These are phyloP conservation scores for Colletotrichum higginsianum DNA, from an alignment of 2,329 filamentous ascomycete species.

Conservation along the genomic window DNA sequence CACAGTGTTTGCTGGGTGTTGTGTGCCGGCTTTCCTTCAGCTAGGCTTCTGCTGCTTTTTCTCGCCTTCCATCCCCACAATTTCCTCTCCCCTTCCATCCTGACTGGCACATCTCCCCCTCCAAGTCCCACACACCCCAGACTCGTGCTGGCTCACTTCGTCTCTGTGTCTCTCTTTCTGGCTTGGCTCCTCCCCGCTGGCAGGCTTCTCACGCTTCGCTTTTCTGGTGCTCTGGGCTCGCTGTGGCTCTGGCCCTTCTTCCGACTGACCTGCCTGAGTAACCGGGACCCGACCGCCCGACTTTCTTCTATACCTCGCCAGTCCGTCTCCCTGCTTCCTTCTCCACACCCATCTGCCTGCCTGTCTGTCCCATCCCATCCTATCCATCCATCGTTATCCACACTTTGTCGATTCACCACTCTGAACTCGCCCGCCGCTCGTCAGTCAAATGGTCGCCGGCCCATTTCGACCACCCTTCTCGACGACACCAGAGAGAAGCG, in stretches of 20 bases:
- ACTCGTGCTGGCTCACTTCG: conserved; percentile 8
- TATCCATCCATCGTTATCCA: conserved; percentile 43
- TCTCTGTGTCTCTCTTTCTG: conserved; percentile 11
- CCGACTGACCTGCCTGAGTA: conserved; percentile 14
- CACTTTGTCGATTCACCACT: conserved; percentile 42
- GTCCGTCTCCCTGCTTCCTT: conserved; percentile 40
- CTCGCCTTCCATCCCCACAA: conserved; percentile 49
- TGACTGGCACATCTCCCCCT: conserved; percentile 43
- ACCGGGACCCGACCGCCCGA: conserved; percentile 36
- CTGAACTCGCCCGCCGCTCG: conserved; percentile 33
- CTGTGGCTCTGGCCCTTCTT: conserved; percentile 18
- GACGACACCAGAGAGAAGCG: conserved; percentile 35
- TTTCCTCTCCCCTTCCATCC: conserved; percentile 35
- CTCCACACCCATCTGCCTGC: conserved; percentile 40
- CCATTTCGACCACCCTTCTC: conserved; percentile 40
- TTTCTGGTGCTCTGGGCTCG: conserved; percentile 3
- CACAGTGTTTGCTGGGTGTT: not conserved
- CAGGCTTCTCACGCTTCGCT: conserved; percentile 2
- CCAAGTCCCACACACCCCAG: conserved; percentile 20
- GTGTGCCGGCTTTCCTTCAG: not conserved
- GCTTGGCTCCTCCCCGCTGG: not conserved
- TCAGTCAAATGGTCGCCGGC: conserved; percentile 44
- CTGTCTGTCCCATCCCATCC: conserved; percentile 30
- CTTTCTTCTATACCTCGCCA: conserved; percentile 21
- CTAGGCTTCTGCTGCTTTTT: conserved; percentile 41